These are phyloP conservation scores for Gardenia jasminoides DNA, from an alignment of 257 asterid genomes.

Conservation along the genomic window DNA sequence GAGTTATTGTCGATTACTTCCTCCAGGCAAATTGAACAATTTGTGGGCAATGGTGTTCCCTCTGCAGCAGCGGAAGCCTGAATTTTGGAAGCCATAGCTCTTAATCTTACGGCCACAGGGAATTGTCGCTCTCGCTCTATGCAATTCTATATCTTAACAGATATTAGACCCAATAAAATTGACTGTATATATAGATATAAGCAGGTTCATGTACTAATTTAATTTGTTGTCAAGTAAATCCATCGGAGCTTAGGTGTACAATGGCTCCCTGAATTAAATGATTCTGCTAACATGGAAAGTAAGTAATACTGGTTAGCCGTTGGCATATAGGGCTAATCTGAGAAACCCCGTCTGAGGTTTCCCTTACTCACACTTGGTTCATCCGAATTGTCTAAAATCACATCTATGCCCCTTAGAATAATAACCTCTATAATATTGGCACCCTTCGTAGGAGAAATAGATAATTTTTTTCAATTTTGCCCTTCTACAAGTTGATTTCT, in stretches of 20 bases:
- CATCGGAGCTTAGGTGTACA: not conserved
- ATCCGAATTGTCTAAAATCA: too few species aligned
- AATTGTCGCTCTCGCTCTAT: not conserved
- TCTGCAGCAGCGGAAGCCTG: not conserved
- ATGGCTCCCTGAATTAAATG: not conserved
- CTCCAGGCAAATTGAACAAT: conserved; percentile 20
- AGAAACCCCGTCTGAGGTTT: too few species aligned
- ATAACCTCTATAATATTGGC: too few species aligned
- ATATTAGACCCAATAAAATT: not conserved
- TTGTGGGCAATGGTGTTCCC: not conserved
- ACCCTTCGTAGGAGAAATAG: too few species aligned
- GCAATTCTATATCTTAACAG: not conserved
- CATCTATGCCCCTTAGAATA: too few species aligned
- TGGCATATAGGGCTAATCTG: too few species aligned
- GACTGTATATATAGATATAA: not conserved
- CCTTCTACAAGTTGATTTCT: too few species aligned
- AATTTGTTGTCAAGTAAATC: not conserved
- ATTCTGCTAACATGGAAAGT: too few species aligned
- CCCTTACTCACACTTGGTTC: too few species aligned
- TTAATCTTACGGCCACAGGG: not conserved
- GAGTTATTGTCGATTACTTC: not conserved
- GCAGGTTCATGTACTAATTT: too few species aligned
- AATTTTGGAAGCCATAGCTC: not conserved
- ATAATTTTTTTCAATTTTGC: too few species aligned
- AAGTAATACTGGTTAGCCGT: too few species aligned